phyloP scores from a whole-genome alignment of 495 filamentous ascomycete genomes.

The Parathielavia hyrcaniae region DNA sequence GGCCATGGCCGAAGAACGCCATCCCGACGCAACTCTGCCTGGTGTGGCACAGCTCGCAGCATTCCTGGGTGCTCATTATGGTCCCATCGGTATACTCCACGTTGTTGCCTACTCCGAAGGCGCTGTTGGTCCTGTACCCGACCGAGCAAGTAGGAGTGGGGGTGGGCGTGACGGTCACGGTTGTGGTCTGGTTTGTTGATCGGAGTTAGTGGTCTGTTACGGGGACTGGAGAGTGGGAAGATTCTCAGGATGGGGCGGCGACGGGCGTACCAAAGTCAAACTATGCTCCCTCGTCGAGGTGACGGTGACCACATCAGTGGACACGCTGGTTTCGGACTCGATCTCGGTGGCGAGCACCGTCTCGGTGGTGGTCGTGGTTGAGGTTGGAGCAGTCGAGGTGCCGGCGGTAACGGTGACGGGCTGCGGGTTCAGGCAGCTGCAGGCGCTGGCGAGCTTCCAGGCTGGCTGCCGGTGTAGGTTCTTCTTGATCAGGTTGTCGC shows the following conservation, averaged over 20 bases:
- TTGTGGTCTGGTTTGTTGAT: background rate
- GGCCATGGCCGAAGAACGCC: no score
- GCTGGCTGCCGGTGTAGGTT: background rate
- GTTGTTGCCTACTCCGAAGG: background rate
- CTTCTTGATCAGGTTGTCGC: background rate
- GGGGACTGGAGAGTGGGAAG: background rate
- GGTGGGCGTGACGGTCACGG: background rate
- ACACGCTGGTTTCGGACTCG: background rate
- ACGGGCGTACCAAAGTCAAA: background rate
- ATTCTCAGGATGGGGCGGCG: no score
- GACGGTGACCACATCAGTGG: background rate
- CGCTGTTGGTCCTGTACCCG: background rate
- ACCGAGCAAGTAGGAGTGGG: background rate
- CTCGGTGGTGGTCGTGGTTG: background rate
- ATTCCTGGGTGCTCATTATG: background rate
- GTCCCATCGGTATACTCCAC: background rate
- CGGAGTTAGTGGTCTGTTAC: background rate
- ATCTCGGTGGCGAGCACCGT: background rate
- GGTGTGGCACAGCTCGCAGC: background rate
- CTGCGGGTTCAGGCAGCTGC: background rate
- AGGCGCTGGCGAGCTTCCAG: background rate
- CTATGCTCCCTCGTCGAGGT: background rate
- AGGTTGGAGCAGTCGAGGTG: background rate
- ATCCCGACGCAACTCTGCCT: background rate
- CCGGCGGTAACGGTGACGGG: background rate